Percentiles rank a stretch among this genome's conserved stretches.
phyloP scores from a whole-genome alignment of 2,329 filamentous ascomycete genomes.

The Aspergillus glaucus region DNA sequence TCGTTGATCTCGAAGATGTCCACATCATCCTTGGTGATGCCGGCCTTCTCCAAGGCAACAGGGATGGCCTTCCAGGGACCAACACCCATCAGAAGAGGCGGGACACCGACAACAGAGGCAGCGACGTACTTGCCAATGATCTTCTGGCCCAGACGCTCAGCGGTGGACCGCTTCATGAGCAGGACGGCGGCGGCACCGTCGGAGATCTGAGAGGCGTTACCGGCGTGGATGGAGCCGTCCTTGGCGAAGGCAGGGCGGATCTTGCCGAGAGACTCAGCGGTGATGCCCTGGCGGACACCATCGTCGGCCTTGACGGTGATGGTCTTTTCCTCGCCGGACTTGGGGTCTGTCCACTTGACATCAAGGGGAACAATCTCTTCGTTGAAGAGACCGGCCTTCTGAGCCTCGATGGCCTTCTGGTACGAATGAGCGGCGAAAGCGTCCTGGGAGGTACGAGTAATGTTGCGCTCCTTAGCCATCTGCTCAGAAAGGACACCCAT shows the following conservation, averaged over 20 bases:
- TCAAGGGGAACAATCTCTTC: constrained; percentile 84
- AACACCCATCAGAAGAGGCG: constrained; percentile 90
- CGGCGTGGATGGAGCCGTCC: constrained; percentile 89
- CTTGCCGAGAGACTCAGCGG: constrained; percentile 80
- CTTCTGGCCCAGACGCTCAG: constrained; percentile 77
- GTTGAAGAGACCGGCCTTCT: constrained; percentile 82
- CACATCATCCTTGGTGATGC: constrained; percentile 80
- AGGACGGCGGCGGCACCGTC: constrained; percentile 93
- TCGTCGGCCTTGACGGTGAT: constrained; percentile 82
- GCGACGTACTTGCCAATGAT: constrained; percentile 91
- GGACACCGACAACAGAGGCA: constrained; percentile 78
- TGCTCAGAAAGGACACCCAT: constrained; percentile 92
- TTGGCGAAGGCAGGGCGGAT: constrained; percentile 86
- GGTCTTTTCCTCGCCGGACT: constrained; percentile 76
- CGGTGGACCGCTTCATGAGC: constrained; percentile 89
- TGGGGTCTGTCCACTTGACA: constrained; percentile 83
- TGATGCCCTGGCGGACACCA: constrained; percentile 78
- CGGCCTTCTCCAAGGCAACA: constrained; percentile 79
- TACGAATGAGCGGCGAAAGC: constrained; percentile 91
- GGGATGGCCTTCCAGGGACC: constrained; percentile 96
- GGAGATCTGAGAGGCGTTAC: constrained; percentile 91
- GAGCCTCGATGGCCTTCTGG: constrained; percentile 80
- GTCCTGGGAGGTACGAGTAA: constrained; percentile 71
- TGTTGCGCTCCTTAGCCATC: constrained; percentile 80
- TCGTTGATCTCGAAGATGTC: constrained; percentile 99